Percentiles rank a stretch among this genome's conserved stretches.
These are phyloP conservation scores for Rehmannia glutinosa DNA, from an alignment of 257 asterid species.

Conservation along the genomic window DNA sequence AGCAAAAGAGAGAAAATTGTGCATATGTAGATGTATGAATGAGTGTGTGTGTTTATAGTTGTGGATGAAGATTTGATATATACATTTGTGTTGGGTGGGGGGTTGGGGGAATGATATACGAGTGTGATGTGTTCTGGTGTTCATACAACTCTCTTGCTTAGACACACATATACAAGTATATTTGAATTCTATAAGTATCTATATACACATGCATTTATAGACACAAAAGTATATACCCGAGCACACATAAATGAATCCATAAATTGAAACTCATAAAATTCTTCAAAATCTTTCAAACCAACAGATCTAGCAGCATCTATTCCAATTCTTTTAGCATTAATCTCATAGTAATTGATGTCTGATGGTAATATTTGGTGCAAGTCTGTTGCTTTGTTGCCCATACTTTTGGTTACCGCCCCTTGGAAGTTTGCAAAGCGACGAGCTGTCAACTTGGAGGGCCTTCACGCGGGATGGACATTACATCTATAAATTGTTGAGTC, in stretches of 20 bases:
- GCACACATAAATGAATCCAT: background rate
- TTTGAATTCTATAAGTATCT: background rate
- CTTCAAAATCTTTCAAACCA: background rate
- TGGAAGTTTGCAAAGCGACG: background rate
- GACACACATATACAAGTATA: background rate
- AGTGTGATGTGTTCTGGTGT: background rate
- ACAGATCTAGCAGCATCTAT: background rate
- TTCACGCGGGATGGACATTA: no score
- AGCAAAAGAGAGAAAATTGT: background rate
- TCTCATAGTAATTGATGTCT: background rate
- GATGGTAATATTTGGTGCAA: background rate
- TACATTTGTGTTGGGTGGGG: background rate
- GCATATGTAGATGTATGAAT: background rate
- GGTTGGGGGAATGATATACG: no score
- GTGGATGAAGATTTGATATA: constrained; percentile 6
- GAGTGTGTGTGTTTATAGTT: background rate
- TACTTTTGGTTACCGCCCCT: background rate
- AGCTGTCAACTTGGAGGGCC: no score
- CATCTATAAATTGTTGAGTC: no score
- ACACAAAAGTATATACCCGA: background rate
- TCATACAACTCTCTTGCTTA: background rate
- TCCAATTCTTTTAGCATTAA: background rate
- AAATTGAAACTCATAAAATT: background rate
- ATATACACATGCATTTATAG: background rate
- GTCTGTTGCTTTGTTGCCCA: background rate